phyloP scores from a whole-genome alignment of 441 rosid genomes.

The Arabidopsis hybrid region DNA sequence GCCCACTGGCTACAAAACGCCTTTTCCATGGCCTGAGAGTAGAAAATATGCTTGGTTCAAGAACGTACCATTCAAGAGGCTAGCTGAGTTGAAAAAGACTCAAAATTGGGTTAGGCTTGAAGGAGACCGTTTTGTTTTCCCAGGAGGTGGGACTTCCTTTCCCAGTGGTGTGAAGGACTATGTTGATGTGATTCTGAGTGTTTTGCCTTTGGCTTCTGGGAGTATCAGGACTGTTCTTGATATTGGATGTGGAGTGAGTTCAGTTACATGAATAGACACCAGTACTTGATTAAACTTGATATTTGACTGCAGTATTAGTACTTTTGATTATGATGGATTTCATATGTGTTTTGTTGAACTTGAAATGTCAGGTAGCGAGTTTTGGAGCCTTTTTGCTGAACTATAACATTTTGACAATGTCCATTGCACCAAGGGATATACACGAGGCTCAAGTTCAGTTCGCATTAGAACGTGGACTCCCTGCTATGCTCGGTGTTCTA shows the following conservation, averaged over 20 bases:
- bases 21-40: constrained; percentile 67
- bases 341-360: neutral
- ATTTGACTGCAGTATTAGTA: neutral
- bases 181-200: constrained; percentile 50
- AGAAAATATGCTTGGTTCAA: constrained; percentile 62
- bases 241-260: constrained; percentile 73
- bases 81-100: constrained; percentile 55
- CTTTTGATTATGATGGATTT: neutral
- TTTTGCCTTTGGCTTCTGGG: constrained; percentile 66
- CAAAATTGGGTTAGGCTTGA: constrained; percentile 70
- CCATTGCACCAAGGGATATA: constrained; percentile 72
- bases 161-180: constrained; percentile 61
- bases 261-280: constrained; percentile 4
- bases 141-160: constrained; percentile 77
- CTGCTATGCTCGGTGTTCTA: constrained; percentile 70
- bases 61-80: constrained; percentile 61
- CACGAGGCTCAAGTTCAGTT: constrained; percentile 82
- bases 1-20: constrained; percentile 58
- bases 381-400: constrained; percentile 63
- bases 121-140: constrained; percentile 60
- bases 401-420: constrained; percentile 63
- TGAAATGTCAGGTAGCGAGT: constrained; percentile 65
- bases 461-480: constrained; percentile 76
- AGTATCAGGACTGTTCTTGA: constrained; percentile 65
- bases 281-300: constrained; percentile 15